Base-by-base conservation (phyloP, 2,329 filamentous ascomycete species). In the Penicillium sp. region DNA sequence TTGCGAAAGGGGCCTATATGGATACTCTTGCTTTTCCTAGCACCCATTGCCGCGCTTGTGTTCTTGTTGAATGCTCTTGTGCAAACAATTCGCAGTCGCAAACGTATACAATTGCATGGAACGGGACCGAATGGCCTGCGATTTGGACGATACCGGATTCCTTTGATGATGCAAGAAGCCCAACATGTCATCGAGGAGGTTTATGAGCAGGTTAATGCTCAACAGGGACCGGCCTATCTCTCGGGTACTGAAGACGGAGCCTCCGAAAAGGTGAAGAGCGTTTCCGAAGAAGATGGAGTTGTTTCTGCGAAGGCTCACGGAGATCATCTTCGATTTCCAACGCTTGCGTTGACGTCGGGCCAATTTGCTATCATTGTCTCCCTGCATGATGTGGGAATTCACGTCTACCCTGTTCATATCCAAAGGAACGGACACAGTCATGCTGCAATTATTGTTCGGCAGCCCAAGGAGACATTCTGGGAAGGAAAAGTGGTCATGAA, bases 281-380 rank as follows among this genome's bases (percentile, higher is more conserved):
- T 22, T 22, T 22, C 18, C 5, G 18, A 22, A 22, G 18, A 22
- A 22, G 18, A 22, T 22, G 18, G 18, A 5, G 9, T 22, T 22
- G 6, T 27, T 4, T 11, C 25, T 6, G 25, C 25, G n/a, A 11
- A 27, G 6, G 9, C 25, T 4, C 25, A 27, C 25, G 25, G 11
- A n/a, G 25, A 11, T 4, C 12, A n/a, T 27, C 12, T 6, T 27
- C 10, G 12, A 6, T 16, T 16, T 7, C 85, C 84, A 1, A 87
- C 80, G 0, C 71, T 96, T 37, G 88, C 88, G 0, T 68, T 96
- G 36, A 81, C 85, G 0, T 73, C 80, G 3, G 77, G 80, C 32
- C 90, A 96, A 64, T 94, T 95, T 59, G 73, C 76, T 32, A 95
- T 95, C 77, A 84, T 95, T 45, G 74, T 83, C 18, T 77, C 79